These are phyloP conservation scores for Trypanosoma theileri DNA, from an alignment of 208 protist genomes.

Conservation along the genomic window DNA sequence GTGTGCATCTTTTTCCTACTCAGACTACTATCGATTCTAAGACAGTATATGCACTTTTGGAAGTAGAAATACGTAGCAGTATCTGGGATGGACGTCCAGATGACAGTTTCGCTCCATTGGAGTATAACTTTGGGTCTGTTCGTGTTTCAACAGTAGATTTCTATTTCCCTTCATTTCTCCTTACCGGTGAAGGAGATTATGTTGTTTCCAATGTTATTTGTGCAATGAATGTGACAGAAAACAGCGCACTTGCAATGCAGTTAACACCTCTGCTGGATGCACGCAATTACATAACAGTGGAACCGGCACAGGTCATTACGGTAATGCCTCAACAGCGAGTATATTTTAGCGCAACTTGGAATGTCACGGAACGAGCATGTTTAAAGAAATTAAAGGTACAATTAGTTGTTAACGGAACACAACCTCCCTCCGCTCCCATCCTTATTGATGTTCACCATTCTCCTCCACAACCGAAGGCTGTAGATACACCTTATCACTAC, in stretches of 20 bases:
- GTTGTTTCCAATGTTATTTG: conserved; percentile 85
- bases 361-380: conserved; percentile 45
- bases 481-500: conserved; percentile 81
- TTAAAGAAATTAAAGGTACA: conserved; percentile 73
- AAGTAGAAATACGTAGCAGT: conserved; percentile 75
- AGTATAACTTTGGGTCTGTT: conserved; percentile 87
- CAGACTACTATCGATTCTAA: conserved; percentile 61
- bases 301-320: conserved; percentile 79
- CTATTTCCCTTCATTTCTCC: conserved; percentile 82
- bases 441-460: conserved; percentile 73
- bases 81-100: conserved; percentile 52
- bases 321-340: conserved; percentile 86
- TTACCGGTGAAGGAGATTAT: conserved; percentile 70
- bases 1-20: conserved; percentile 73
- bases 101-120: conserved; percentile 56
- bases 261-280: conserved; percentile 61
- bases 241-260: conserved; percentile 84
- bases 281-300: conserved; percentile 54
- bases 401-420: conserved; percentile 75
- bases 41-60: conserved; percentile 72
- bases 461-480: conserved; percentile 53
- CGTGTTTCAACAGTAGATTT: conserved; percentile 83
- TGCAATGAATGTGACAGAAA: conserved; percentile 89
- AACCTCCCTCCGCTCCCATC: conserved; percentile 67
- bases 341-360: conserved; percentile 85